These are phyloP conservation scores for Phytophthora crassamura DNA, from an alignment of 352 stramenopile species.

Conservation along the genomic window DNA sequence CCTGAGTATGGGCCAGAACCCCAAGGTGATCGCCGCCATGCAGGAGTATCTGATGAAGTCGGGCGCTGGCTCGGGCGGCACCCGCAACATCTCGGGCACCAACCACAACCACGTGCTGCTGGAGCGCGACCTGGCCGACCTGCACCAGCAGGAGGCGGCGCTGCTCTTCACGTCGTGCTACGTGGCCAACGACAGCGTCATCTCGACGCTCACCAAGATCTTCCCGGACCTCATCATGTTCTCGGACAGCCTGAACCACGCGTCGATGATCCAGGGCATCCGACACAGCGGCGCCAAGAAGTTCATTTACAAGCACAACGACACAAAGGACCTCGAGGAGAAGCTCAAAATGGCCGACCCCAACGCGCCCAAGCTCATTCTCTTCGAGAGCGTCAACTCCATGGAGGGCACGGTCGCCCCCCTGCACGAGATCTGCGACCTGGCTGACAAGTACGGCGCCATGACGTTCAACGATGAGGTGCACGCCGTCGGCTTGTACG, in stretches of 20 bases:
- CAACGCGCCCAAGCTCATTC: conserved; percentile 81
- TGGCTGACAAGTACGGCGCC: conserved; percentile 91
- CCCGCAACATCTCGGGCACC: conserved; percentile 91
- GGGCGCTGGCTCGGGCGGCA: conserved; percentile 83
- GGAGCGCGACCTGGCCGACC: conserved; percentile 82
- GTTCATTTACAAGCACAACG: conserved; percentile 90
- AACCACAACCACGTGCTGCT: conserved; percentile 93
- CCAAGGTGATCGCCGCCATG: conserved; percentile 87
- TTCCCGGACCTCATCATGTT: conserved; percentile 91
- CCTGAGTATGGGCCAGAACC: conserved; percentile 91
- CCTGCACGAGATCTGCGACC: conserved; percentile 85
- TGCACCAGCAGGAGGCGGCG: conserved; percentile 87
- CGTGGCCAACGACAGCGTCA: conserved; percentile 91
- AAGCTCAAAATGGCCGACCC: conserved; percentile 80
- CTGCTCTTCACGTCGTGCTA: conserved; percentile 92
- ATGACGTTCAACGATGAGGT: conserved; percentile 94
- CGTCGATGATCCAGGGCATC: conserved; percentile 90
- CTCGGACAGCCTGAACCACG: conserved; percentile 92
- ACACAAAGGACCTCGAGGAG: conserved; percentile 78
- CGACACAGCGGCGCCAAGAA: conserved; percentile 81
- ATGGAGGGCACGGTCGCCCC: conserved; percentile 90
- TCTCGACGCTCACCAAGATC: conserved; percentile 90
- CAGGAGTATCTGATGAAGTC: conserved; percentile 84
- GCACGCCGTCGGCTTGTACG: conserved; percentile 90
- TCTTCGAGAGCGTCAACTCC: conserved; percentile 90